Base-by-base conservation (phyloP, 2,329 filamentous ascomycete species). In the Helminthosporium solani region DNA sequence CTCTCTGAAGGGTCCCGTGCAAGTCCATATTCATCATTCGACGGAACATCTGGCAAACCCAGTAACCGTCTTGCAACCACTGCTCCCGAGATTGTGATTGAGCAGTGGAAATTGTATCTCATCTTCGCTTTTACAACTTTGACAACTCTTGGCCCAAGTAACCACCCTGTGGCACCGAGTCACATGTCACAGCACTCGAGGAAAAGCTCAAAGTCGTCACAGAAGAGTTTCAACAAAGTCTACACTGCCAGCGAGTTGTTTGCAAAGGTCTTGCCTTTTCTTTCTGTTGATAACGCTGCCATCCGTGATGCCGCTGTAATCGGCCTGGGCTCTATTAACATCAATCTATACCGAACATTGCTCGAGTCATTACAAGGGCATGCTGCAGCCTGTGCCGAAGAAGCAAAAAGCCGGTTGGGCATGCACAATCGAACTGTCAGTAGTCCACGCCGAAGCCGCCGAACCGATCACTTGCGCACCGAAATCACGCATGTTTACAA, bases 401-500 rank as follows among this genome's bases (percentile, higher is more conserved):
- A 96, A 64, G 90, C 91, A 8, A 88, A 90, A 60, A 82, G 86
- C 30, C 83, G 91, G 25, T 84, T 96, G 47, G 78, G 76, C 18
- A 71, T 72, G 18, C 94, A 97, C 66, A 88, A 92, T 63, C 83
- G 94, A 42, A 90, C 85, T 20, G 84, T 87, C 38, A 96, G 90
- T 70, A 90, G 84, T 55, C 87, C 90, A 1, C 84, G 87, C 36
- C 80, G 89, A 44, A 95, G 89, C 64, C 83, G 86, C 43, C 88
- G 86, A 63, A 94, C 90, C 54, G 94, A 97, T 64, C 77, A 90
- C 25, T 73, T 99, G 27, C 83, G 95, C 42, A 96, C 92, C 0
- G 94, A 97, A 66, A 90, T 97, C 41, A 96, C 95, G 0, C 89
- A 97, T 64, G 88, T 99, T 7, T 96, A 97, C 71, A 92, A 95